A percentile compares a stretch with the other conserved stretches of the same genome.
phyloP scores from a whole-genome alignment of 306 rosid genomes.

The Castanopsis chinensis region DNA sequence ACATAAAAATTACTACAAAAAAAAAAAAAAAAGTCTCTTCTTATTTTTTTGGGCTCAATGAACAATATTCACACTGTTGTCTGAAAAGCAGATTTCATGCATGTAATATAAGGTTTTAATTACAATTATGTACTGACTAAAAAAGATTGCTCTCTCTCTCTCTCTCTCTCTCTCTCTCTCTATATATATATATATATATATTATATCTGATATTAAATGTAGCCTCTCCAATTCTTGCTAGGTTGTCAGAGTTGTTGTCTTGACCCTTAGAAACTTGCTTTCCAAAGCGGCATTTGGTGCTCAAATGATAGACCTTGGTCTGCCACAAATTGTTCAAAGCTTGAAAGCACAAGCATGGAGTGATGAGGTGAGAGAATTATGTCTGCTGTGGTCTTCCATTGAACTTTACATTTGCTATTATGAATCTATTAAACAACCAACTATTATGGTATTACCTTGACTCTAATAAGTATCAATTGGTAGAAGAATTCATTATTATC shows the following conservation, averaged over 20 bases:
- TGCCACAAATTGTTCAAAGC: conserved; percentile 89
- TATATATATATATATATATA: neutral
- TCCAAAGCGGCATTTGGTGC: conserved; percentile 87
- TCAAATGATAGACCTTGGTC: conserved; percentile 95
- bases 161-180: too few relatives aligned
- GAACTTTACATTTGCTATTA: neutral
- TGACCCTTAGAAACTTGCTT: conserved; percentile 83
- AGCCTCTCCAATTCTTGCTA: conserved; percentile 40
- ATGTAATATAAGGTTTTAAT: conserved; percentile 14
- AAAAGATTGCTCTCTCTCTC: neutral
- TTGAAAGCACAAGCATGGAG: conserved; percentile 99
- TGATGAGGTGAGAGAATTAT: conserved; percentile 78
- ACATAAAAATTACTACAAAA: too few relatives aligned
- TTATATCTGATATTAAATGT: conserved; percentile 16
- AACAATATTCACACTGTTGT: neutral
- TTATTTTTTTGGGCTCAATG: neutral
- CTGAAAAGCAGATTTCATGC: neutral
- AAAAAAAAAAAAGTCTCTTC: too few relatives aligned
- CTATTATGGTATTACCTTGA: neutral
- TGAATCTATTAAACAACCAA: neutral
- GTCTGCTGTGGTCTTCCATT: neutral
- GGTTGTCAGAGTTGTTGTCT: conserved; percentile 98
- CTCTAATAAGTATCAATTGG: neutral
- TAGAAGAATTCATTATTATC: neutral
- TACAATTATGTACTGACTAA: conserved; percentile 7